These are phyloP conservation scores for Talaromyces rugulosus DNA, from an alignment of 2,329 filamentous ascomycete species.

Conservation along the genomic window DNA sequence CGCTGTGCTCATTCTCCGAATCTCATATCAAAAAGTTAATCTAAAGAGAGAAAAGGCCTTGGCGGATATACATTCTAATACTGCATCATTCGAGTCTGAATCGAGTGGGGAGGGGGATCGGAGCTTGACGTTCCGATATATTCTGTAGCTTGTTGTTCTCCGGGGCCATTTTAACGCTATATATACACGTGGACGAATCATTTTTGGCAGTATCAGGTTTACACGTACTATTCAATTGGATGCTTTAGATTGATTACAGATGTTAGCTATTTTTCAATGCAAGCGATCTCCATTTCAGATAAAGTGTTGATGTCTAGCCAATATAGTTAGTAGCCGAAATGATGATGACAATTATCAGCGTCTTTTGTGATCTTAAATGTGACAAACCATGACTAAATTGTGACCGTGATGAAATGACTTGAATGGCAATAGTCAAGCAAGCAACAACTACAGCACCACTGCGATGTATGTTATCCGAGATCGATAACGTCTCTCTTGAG, in stretches of 20 bases:
- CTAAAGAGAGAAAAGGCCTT: background rate
- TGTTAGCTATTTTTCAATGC: background rate
- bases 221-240: background rate
- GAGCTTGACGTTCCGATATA: background rate
- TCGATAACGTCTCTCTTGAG: too few relatives aligned
- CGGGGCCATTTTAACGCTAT: background rate
- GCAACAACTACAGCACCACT: too few relatives aligned
- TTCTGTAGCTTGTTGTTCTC: background rate
- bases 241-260: background rate
- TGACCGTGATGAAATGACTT: too few relatives aligned
- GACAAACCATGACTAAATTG: too few relatives aligned
- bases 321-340: too few relatives aligned
- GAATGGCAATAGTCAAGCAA: too few relatives aligned
- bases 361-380: too few relatives aligned
- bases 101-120: background rate
- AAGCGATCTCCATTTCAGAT: background rate
- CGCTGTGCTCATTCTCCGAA: conserved; percentile 40
- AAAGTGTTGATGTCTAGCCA: background rate
- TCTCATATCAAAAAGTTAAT: conserved; percentile 58
- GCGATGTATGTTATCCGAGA: too few relatives aligned
- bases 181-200: background rate
- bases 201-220: background rate
- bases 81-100: background rate
- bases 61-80: background rate
- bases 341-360: background rate